These are phyloP conservation scores for Helianthus annuus DNA, from an alignment of 129 eudicot genomes.

Conservation along the genomic window HanXRQr2.0-SUNRISE NC_035449.2:182719065-182719564, in stretches of 20 bases:
- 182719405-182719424: no score
- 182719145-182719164: conserved; percentile 25
- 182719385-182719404: no score
- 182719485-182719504: not conserved
- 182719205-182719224: not conserved
- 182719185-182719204: conserved; percentile 1
- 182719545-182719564: not conserved
- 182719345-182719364: no score
- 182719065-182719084: not conserved
- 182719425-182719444: no score
- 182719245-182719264: no score
- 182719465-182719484: conserved; percentile 67
- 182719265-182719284: no score
- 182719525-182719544: not conserved
- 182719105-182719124: conserved; percentile 2
- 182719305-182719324: no score
- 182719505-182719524: not conserved
- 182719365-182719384: no score
- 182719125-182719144: conserved; percentile 25
- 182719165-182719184: conserved; percentile 6
- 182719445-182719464: conserved; percentile 92
- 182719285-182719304: no score
- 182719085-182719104: conserved; percentile 1
- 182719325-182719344: no score
- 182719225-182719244: no score